Evolutionary conservation across 2,329 filamentous ascomycete species (phyloP), one percentile per base, ranked within the genome.

Genomic region (Fusarium globosum): DNA sequence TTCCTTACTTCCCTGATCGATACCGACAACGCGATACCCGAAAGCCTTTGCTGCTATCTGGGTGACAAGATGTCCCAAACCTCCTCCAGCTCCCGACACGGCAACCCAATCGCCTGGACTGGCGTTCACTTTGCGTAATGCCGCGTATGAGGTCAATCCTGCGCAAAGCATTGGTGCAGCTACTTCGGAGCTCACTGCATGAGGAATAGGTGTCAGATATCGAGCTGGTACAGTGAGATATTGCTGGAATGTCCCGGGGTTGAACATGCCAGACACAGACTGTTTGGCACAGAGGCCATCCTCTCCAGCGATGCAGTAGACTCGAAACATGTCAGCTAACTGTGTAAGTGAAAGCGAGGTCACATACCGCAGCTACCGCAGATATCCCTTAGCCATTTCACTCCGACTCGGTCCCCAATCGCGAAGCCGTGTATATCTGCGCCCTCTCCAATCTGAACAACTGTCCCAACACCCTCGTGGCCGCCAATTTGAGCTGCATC

Each of bases 311-410:
- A 57, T 57, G 30, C 55, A 57, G 16, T 57, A 57, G 2, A 57
- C 53, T 57, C 33, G 2, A 0, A 26, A 2, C 26, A 16, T 26
- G 16, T 57, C 16, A 57, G 39, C 7, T 5, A 21, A 15, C 2
- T 7, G 5, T 10, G 2, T 5, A 13, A 16, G 2, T 3, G 10
- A 45, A 6, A 3, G 2, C 2, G 2, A 9, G 1, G 6, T 56
- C 1, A 57, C 39, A n/a, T 57, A 57, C 55, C 55, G 4, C 55
- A 57, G 5, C 55, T 57, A 4, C 55, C 39, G 18, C 55, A 57
- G 6, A 57, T 35, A 6, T 57, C 55, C 1, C 39, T 26, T 0
- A 57, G 14, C 55, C 55, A 57, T 57, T 57, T 57, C 0, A 57
- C 55, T 13, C 55, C 55, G 3, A 57, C 55, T 21, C 55, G 28